These are phyloP conservation scores for Penicillium samsonianum DNA, from an alignment of 495 filamentous ascomycete species.

Conservation along the genomic window DNA sequence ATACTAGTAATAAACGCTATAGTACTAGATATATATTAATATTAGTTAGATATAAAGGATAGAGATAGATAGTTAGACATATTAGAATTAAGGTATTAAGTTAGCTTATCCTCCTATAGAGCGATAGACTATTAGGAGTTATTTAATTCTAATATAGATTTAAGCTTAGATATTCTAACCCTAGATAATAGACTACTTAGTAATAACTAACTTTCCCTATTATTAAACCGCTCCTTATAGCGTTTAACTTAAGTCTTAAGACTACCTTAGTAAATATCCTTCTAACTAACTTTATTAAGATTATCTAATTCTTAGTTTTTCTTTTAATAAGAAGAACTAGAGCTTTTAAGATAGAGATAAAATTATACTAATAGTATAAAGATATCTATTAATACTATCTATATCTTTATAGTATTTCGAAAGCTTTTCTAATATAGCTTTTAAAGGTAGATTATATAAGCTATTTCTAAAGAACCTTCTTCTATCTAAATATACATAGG, in stretches of 20 bases:
- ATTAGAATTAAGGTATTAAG: not conserved
- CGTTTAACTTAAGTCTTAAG: too few species aligned
- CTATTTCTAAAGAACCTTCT: not conserved
- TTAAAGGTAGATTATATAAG: not conserved
- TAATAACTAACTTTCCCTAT: too few species aligned
- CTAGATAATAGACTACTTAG: conserved; percentile 2
- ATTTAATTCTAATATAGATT: not conserved
- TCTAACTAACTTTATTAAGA: too few species aligned
- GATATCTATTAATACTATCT: not conserved
- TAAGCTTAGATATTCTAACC: not conserved
- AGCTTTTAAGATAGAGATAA: too few species aligned
- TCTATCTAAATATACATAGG: too few species aligned
- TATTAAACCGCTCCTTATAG: too few species aligned
- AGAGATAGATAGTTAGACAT: too few species aligned
- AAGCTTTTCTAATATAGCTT: not conserved
- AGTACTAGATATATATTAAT: not conserved
- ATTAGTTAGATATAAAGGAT: not conserved
- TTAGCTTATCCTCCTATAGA: not conserved
- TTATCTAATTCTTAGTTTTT: too few species aligned
- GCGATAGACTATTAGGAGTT: not conserved
- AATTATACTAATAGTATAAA: not conserved
- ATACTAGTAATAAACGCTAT: not conserved
- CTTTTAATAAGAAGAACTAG: too few species aligned
- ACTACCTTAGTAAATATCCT: too few species aligned
- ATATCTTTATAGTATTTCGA: not conserved